Percentiles rank a stretch among this genome's conserved stretches.
phyloP scores from a whole-genome alignment of 768 basidiomycete species.

The Macrolepiota albuminosa region DNA sequence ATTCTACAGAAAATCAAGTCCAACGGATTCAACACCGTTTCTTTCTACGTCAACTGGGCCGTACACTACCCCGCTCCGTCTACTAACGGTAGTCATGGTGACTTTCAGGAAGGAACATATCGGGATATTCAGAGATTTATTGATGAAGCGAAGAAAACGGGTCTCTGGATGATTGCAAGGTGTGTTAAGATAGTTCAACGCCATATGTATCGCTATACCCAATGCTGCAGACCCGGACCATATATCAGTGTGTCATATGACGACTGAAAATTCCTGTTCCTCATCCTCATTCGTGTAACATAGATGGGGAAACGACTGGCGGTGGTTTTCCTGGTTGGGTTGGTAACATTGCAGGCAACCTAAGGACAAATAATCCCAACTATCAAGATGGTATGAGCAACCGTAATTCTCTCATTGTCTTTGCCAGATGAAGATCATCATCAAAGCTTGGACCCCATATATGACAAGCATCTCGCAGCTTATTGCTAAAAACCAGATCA shows the following conservation, averaged over 20 bases:
- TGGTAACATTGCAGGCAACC: conserved; percentile 44
- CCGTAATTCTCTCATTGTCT: neutral
- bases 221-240: conserved; percentile 38
- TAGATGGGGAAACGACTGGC: conserved; percentile 48
- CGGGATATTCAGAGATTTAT: conserved; percentile 49
- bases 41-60: conserved; percentile 59
- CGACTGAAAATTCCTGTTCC: neutral
- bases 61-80: conserved; percentile 43
- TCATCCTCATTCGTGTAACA: neutral
- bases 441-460: conserved; percentile 52
- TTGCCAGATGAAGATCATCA: neutral
- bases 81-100: conserved; percentile 39
- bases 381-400: conserved; percentile 36
- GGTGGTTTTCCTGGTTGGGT: conserved; percentile 60
- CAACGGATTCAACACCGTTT: conserved; percentile 58
- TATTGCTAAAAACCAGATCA: conserved; percentile 51
- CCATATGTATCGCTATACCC: neutral
- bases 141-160: conserved; percentile 45
- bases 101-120: conserved; percentile 46
- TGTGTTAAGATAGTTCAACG: conserved; percentile 10
- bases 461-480: conserved; percentile 45
- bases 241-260: conserved; percentile 38
- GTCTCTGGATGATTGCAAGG: conserved; percentile 55
- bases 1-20: conserved; percentile 61
- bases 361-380: conserved; percentile 44